Evolutionary conservation across 768 basidiomycete species (phyloP).

Genomic region (Xerocomus spinulosus): DNA sequence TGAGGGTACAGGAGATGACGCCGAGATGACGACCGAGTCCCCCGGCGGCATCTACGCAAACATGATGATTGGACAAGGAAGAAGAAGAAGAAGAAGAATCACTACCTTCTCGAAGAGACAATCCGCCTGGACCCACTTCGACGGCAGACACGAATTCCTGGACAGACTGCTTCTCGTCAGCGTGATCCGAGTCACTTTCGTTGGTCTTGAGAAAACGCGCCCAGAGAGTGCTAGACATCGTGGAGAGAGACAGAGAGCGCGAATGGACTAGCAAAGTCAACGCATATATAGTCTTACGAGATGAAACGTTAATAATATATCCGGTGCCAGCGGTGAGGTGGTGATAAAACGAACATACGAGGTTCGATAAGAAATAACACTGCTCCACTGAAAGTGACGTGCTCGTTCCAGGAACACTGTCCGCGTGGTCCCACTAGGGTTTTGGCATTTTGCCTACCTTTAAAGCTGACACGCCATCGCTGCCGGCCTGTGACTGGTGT

Average conservation of each 20-base stretch:
- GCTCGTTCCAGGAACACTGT: no score
- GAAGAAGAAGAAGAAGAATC: background rate
- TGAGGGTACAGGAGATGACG: slow-evolving; percentile 49
- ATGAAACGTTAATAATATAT: no score
- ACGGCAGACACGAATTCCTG: slow-evolving; percentile 4
- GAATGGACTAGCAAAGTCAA: no score
- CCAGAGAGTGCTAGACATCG: slow-evolving; percentile 7
- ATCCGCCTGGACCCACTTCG: slow-evolving; percentile 36
- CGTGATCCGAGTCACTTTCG: background rate
- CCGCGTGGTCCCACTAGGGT: no score
- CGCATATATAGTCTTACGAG: no score
- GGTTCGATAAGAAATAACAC: no score
- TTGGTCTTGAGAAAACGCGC: background rate
- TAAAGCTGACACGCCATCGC: no score
- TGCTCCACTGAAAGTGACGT: no score
- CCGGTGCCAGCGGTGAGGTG: no score
- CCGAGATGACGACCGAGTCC: slow-evolving; percentile 56
- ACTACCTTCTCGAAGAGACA: slow-evolving; percentile 48
- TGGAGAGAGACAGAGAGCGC: background rate
- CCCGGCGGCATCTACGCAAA: slow-evolving; percentile 41
- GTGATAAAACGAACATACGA: no score
- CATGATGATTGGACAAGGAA: background rate
- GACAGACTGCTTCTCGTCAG: background rate
- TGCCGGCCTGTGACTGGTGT: no score
- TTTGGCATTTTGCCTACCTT: no score